A percentile compares a stretch with the other conserved stretches of the same genome.
Evolutionary conservation across 225 moss, liverwort and hornwort species (phyloP).

Genomic region (Physcomitrium patens): DNA sequence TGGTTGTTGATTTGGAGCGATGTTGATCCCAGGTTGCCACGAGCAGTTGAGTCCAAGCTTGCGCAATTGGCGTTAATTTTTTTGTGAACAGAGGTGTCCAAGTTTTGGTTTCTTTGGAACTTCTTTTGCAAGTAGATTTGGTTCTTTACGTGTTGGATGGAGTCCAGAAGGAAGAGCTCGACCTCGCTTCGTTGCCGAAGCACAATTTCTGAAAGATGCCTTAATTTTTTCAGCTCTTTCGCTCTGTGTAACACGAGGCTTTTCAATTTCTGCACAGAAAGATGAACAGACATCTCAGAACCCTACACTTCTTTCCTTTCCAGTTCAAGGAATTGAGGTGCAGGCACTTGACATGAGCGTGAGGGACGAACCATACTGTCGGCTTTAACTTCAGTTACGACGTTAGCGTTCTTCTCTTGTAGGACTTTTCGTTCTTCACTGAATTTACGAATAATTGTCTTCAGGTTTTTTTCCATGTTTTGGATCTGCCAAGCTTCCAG

Average conservation of each 20-base stretch:
- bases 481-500: slow-evolving; percentile 54
- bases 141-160: slow-evolving; percentile 64
- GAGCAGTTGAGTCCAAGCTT: slow-evolving; percentile 15
- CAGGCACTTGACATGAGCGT: too few species aligned
- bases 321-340: too few species aligned
- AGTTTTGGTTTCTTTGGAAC: slow-evolving; percentile 21
- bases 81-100: slow-evolving; percentile 6
- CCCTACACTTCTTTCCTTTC: too few species aligned
- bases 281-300: too few species aligned
- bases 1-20: slow-evolving; percentile 25
- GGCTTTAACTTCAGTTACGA: slow-evolving; percentile 46
- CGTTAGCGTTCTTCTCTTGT: slow-evolving; percentile 43
- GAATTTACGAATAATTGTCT: slow-evolving; percentile 73
- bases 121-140: slow-evolving; percentile 42
- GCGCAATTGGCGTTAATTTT: slow-evolving; percentile 13
- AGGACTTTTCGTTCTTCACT: slow-evolving; percentile 65
- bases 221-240: slow-evolving; percentile 64
- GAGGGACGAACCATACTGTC: slow-evolving; percentile 50
- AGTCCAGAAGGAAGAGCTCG: slow-evolving; percentile 77
- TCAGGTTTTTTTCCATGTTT: slow-evolving; percentile 63
- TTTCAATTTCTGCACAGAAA: slow-evolving; percentile 48
- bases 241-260: slow-evolving; percentile 48
- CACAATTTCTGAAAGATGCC: slow-evolving; percentile 62
- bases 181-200: slow-evolving; percentile 67
- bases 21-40: background rate